Evolutionary conservation across 257 asterid species (phyloP), one percentile per base, ranked within the genome.

Genomic region (Prunella vulgaris): DNA sequence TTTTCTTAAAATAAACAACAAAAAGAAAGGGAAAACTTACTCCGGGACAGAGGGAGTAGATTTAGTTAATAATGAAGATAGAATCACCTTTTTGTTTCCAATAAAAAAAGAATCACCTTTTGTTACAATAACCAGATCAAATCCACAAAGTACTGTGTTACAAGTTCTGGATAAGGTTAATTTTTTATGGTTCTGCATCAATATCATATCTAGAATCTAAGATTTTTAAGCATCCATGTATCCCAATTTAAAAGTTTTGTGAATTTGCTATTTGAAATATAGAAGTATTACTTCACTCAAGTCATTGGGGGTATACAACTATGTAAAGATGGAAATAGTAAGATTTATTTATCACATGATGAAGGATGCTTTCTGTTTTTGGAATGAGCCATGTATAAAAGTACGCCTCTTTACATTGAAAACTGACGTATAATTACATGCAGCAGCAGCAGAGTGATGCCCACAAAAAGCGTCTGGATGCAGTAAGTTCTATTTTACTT

Each of bases 401-500:
- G 15, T 10, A 10, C 14, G 6, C 7, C 57, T 20, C 32, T 61
- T 25, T 48, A 24, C 37, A 69, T 57, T 78, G 66, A 74, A n/a
- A 70, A 24, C 58, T 28, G 70, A 56, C 54, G 77, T 84, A 17
- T 64, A 76, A 73, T 77, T 59, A 74, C 62, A 42, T 84, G 94
- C 97, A 88, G 97, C 72, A 88, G 97, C 72, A 84, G 64, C 81
- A 85, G 24, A 80, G 81, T 64, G 96, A 89, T 48, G 77, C 56
- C 59, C 59, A 52, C 59, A 52, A 52, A 64, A 91, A 84, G 80
- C 99, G 99, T 66, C 78, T 86, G 75, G 95, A 94, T 73, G 88
- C 74, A 82, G 99, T 94, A 74, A 84, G 84, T 77, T 63, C 9
- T 72, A 60, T 59, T 62, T 57, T 66, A 18, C 4, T 22, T 54